phyloP scores from a whole-genome alignment of 768 basidiomycete genomes.

The Auriscalpium microsporum region DNA sequence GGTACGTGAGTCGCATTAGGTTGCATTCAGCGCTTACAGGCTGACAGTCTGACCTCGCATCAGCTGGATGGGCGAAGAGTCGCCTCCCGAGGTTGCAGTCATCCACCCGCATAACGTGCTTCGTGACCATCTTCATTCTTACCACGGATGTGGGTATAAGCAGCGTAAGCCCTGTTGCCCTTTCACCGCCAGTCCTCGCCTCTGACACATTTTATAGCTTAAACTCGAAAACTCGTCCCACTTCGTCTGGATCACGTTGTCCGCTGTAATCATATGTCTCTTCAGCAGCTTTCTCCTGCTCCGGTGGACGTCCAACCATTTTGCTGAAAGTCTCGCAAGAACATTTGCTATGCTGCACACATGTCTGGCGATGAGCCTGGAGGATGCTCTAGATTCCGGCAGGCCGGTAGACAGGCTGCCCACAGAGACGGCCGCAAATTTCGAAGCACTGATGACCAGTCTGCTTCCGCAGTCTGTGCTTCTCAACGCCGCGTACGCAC shows the following conservation, averaged over 20 bases:
- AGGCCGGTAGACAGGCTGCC: constrained; percentile 11
- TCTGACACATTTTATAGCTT: constrained; percentile 10
- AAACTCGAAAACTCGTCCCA: constrained; percentile 20
- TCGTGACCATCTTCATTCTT: constrained; percentile 39
- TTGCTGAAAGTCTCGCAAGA: constrained; percentile 30
- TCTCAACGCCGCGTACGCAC: constrained; percentile 34
- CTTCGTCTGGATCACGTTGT: constrained; percentile 35
- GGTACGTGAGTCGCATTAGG: constrained; percentile 18
- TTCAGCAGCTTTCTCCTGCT: constrained; percentile 30
- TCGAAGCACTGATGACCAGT: constrained; percentile 15
- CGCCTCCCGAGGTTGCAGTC: constrained; percentile 35
- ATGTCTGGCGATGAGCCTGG: constrained; percentile 26
- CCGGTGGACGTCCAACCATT: constrained; percentile 35
- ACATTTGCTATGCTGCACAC: constrained; percentile 27
- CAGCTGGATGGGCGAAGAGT: constrained; percentile 36
- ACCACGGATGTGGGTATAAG: constrained; percentile 28
- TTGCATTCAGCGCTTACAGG: neutral
- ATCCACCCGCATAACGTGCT: constrained; percentile 37
- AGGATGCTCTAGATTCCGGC: constrained; percentile 17
- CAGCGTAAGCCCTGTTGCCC: constrained; percentile 19
- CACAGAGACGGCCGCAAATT: constrained; percentile 11
- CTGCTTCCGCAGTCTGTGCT: constrained; percentile 29
- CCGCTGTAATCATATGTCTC: constrained; percentile 30
- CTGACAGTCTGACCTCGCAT: neutral
- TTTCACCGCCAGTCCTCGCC: neutral